phyloP scores from a whole-genome alignment of 2,329 filamentous ascomycete genomes.

The Aaosphaeria pasadenensis region DNA sequence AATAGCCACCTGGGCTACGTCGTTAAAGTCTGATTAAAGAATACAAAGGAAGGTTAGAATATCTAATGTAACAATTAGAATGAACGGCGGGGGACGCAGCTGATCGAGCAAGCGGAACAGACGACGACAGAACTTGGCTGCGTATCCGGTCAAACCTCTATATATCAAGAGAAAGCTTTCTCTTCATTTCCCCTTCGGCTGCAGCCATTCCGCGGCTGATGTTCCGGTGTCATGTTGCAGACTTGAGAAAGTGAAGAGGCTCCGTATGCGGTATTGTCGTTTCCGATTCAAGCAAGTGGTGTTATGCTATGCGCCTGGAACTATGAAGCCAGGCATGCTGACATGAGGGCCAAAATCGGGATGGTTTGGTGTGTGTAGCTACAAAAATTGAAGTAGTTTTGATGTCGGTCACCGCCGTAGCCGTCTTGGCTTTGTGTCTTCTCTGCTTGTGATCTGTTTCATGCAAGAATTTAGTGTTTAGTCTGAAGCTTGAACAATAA shows the following conservation, averaged over 20 bases:
- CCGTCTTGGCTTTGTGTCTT: conserved; percentile 18
- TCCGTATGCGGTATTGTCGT: background rate
- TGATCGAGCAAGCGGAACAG: background rate
- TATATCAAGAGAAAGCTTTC: background rate
- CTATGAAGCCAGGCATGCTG: conserved; percentile 7
- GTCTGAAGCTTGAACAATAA: conserved; percentile 19
- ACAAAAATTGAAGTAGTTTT: conserved; percentile 3
- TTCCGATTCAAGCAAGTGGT: conserved; percentile 3
- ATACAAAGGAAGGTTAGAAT: conserved; percentile 19
- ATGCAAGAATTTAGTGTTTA: conserved; percentile 19
- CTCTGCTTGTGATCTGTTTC: conserved; percentile 26
- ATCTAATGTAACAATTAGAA: background rate
- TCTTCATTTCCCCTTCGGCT: conserved; percentile 11
- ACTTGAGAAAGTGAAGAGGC: background rate
- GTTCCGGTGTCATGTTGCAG: background rate
- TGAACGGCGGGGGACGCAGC: background rate
- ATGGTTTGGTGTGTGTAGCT: no score
- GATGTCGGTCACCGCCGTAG: conserved; percentile 19
- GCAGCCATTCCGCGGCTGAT: background rate
- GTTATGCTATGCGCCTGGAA: conserved; percentile 9
- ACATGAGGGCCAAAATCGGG: background rate
- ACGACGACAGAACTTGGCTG: no score
- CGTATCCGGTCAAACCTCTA: no score
- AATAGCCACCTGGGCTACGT: conserved; percentile 32
- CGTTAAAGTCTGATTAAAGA: conserved; percentile 16